These are phyloP conservation scores for Solanum microdontum DNA, from an alignment of 257 asterid genomes.

Conservation along the genomic window DNA sequence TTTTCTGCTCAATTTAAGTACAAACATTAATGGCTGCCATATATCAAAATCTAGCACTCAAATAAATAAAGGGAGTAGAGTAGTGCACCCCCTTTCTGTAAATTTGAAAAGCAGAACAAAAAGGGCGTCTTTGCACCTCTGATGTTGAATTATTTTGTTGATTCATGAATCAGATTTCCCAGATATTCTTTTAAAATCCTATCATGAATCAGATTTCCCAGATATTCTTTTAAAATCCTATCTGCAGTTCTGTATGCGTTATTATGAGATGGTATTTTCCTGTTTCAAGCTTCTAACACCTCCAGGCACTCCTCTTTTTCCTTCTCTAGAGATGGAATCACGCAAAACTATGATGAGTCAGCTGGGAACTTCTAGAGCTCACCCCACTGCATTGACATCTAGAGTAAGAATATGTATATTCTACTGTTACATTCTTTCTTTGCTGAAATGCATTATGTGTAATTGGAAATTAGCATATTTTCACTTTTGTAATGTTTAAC, in stretches of 20 bases:
- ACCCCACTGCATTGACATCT: constrained; percentile 66
- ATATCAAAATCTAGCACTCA: not conserved
- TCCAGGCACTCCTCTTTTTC: constrained; percentile 95
- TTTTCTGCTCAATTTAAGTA: not conserved
- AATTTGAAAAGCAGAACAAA: not conserved
- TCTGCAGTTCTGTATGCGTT: not conserved
- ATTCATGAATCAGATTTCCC: not conserved
- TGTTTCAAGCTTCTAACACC: constrained; percentile 90
- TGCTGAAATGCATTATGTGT: not conserved
- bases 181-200: not conserved
- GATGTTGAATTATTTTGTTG: not conserved
- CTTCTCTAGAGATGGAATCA: constrained; percentile 82
- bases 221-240: not conserved
- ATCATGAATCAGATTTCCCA: not conserved
- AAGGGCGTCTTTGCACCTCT: not conserved
- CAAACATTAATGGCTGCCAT: not conserved
- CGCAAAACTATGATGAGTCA: constrained; percentile 66
- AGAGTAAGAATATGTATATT: constrained; percentile 47
- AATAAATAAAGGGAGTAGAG: not conserved
- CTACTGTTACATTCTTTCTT: not conserved
- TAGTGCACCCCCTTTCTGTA: not conserved
- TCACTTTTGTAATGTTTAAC: not conserved
- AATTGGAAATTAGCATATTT: not conserved
- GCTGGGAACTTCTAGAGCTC: constrained; percentile 67
- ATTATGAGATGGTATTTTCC: constrained; percentile 1